Conservation (phyloP, 495 filamentous ascomycete species). For the Talaromyces ruber region DNA sequence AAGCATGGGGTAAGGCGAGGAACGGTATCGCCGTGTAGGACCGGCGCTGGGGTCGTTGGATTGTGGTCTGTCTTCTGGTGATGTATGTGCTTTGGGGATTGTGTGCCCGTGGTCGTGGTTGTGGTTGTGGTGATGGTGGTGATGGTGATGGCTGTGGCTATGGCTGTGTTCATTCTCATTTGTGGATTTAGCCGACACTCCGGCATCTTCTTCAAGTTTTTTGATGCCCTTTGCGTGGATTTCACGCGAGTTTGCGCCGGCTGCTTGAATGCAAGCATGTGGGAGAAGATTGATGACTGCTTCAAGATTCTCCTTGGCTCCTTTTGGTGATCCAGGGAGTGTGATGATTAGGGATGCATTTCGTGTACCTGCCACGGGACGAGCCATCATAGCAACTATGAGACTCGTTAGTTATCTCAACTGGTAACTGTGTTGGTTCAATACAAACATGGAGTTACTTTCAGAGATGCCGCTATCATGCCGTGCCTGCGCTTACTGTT, state of each 20-base stretch:
- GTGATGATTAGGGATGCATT: constrained; percentile 81
- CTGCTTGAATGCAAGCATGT: constrained; percentile 86
- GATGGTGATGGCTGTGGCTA: constrained; percentile 35
- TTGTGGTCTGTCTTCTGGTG: constrained; percentile 44
- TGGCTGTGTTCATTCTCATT: constrained; percentile 19
- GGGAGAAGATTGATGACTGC: constrained; percentile 83
- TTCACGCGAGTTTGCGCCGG: constrained; percentile 69
- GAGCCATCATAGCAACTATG: constrained; percentile 92
- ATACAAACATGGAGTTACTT: constrained; percentile 78
- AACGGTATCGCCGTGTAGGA: constrained; percentile 66
- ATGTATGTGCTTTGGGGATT: constrained; percentile 63
- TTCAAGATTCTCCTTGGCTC: constrained; percentile 92
- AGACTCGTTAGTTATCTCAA: constrained; percentile 11
- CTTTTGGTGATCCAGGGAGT: constrained; percentile 90
- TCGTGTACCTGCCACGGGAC: constrained; percentile 84
- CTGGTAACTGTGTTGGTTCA: constrained; percentile 3
- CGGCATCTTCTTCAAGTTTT: constrained; percentile 79
- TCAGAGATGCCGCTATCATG: constrained; percentile 81
- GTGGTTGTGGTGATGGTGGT: constrained; percentile 46
- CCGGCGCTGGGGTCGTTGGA: constrained; percentile 81
- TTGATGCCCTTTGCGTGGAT: constrained; percentile 75
- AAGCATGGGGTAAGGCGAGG: constrained; percentile 89
- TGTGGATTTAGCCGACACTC: constrained; percentile 34
- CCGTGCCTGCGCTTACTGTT: constrained; percentile 54
- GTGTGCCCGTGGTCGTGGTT: constrained; percentile 51